Conservation (phyloP, 2,329 filamentous ascomycete species). For the Ramichloridium luteum region DNA sequence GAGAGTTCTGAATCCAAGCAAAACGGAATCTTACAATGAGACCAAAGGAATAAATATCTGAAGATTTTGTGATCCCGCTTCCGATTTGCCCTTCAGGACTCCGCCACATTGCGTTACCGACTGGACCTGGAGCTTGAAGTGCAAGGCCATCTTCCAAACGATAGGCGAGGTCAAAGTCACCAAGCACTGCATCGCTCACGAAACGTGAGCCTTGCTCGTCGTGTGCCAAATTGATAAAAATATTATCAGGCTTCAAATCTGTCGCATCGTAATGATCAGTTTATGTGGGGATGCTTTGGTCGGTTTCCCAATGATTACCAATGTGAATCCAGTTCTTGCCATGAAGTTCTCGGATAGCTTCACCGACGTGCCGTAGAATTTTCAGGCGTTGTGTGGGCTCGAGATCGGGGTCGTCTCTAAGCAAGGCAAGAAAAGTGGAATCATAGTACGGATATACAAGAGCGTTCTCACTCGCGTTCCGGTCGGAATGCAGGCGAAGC, state of each 20-base stretch:
- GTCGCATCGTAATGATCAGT: no score
- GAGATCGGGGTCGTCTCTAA: conserved; percentile 23
- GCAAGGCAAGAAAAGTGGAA: conserved; percentile 23
- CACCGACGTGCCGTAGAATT: conserved; percentile 22
- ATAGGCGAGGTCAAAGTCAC: no score
- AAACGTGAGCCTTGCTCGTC: no score
- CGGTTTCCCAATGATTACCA: conserved; percentile 1
- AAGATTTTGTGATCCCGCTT: background rate
- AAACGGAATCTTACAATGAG: background rate
- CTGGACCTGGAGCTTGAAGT: conserved; percentile 1
- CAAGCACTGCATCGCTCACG: no score
- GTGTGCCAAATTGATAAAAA: no score
- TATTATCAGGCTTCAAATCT: no score
- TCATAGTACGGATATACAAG: conserved; percentile 27
- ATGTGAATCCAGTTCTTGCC: conserved; percentile 20
- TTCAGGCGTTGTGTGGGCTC: conserved; percentile 20
- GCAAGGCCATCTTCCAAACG: background rate
- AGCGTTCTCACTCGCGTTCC: conserved; percentile 22
- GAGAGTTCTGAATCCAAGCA: background rate
- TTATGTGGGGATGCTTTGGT: no score
- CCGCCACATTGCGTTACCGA: no score
- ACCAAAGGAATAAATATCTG: background rate
- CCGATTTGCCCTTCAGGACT: background rate
- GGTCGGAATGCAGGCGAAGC: conserved; percentile 27
- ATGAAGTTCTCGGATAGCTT: conserved; percentile 27